These are phyloP conservation scores for Phalaenopsis hybrid DNA, from an alignment of 116 monocot species.

Conservation along the genomic window DNA sequence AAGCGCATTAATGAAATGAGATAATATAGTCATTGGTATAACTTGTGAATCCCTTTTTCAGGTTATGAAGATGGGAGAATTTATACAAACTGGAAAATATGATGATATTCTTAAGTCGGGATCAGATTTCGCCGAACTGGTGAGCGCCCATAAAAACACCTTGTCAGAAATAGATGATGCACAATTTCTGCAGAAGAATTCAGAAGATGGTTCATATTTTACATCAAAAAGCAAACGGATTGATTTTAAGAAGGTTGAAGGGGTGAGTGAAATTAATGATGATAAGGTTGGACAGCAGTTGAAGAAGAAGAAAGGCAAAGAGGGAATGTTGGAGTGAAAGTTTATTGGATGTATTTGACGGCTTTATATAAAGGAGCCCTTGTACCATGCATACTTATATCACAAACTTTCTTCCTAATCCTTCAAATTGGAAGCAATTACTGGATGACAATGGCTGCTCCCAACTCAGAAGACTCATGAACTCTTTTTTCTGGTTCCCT, in stretches of 20 bases:
- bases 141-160: constrained; percentile 33
- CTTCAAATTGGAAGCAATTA: constrained; percentile 43
- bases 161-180: constrained; percentile 7
- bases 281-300: not conserved
- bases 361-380: constrained; percentile 19
- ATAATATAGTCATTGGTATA: not conserved
- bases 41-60: constrained; percentile 8
- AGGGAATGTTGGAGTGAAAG: constrained; percentile 17
- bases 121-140: constrained; percentile 54
- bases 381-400: constrained; percentile 21
- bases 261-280: not conserved
- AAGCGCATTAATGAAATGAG: not conserved
- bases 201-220: not conserved
- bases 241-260: not conserved
- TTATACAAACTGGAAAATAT: constrained; percentile 68
- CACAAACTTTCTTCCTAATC: constrained; percentile 24
- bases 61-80: constrained; percentile 71
- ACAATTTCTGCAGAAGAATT: not conserved
- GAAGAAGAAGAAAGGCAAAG: constrained; percentile 27
- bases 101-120: constrained; percentile 37
- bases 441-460: constrained; percentile 49
- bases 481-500: constrained; percentile 5
- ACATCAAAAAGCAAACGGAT: not conserved
- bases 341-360: constrained; percentile 29
- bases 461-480: constrained; percentile 12